Base-by-base conservation (phyloP, 345 rosid genomes). In the Eucalyptus grandis region DNA sequence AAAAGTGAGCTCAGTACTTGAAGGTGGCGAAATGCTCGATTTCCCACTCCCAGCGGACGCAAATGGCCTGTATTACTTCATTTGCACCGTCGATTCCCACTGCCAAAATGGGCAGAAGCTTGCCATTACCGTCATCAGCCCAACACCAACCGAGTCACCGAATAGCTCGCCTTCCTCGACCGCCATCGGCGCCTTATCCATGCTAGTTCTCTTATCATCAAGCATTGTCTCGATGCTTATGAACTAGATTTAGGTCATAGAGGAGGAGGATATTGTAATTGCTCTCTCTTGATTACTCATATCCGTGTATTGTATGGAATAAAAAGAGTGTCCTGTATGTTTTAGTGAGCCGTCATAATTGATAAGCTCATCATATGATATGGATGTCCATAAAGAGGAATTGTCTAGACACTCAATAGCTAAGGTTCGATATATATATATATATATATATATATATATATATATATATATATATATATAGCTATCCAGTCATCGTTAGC, bases 91-190 rank as follows among this genome's bases (percentile, higher is more conserved):
- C 16, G 92, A 54, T 54, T 37, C 90, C 24, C 93, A 92, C 86
- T 92, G 93, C 56, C 47, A 47, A 11, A 86, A 5, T 27, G 93
- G 93, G 46, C 91, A 91, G 88, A 93, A 93, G 91, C 27, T 91
- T n/a, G 88, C 89, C 21, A 58, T 92, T 88, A 87, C 69, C 37
- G 90, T 67, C 30, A 17, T 67, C 11, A 67, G 80, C 80, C 80
- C 80, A 69, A 34, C 81, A 31, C 72, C 72, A 30, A 30, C 37
- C 16, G 72, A 65, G 34, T 14, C 72, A 65, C 80, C 22, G 1
- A 67, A 67, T 31, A 67, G 80, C 43, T 69, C 26, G 13, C 44
- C 81, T 34, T 34, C 81, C 81, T 13, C 44, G 4, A 34, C 81
- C 26, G 81, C 81, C 24, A 11, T 17, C 81, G 14, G 81, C 44